A percentile compares a stretch with the other conserved stretches of the same genome.
Conservation (phyloP, 768 basidiomycete species). For the Lentinus tigrinus region DNA sequence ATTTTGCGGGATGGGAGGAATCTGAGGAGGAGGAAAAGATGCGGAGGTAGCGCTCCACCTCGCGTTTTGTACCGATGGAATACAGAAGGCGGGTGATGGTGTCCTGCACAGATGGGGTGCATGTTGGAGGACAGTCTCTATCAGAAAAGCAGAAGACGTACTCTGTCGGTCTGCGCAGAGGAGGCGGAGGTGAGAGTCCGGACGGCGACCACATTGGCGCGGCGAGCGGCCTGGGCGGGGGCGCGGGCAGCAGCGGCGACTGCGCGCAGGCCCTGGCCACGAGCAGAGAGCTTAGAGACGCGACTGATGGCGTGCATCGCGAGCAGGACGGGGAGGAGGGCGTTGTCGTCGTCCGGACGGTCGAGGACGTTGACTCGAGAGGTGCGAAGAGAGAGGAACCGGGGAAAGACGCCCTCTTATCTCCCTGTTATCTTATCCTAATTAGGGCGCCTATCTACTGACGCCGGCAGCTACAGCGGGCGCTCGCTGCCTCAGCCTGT, state of each 20-base stretch:
- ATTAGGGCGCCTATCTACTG: slow-evolving; percentile 3
- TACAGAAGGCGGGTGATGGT: slow-evolving; percentile 96
- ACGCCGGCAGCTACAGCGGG: too few species aligned
- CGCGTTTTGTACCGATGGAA: slow-evolving; percentile 94
- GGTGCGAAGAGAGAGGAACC: too few species aligned
- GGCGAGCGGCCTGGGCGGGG: slow-evolving; percentile 32
- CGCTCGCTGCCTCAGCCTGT: too few species aligned
- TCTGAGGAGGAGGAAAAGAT: slow-evolving; percentile 96
- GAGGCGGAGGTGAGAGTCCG: slow-evolving; percentile 42
- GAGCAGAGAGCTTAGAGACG: slow-evolving; percentile 8
- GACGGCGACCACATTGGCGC: slow-evolving; percentile 5
- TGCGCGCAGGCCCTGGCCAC: slow-evolving; percentile 39
- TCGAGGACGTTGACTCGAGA: neutral
- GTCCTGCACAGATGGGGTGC: slow-evolving; percentile 52
- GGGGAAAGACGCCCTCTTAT: neutral
- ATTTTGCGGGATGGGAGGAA: slow-evolving; percentile 87
- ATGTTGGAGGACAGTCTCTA: neutral
- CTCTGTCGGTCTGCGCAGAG: slow-evolving; percentile 73
- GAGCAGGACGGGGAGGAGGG: neutral
- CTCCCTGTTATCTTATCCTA: neutral
- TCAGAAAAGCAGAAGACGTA: slow-evolving; percentile 34
- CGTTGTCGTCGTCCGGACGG: neutral
- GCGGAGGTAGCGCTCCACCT: slow-evolving; percentile 96
- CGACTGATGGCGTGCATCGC: slow-evolving; percentile 33
- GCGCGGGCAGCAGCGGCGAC: slow-evolving; percentile 46